These are phyloP conservation scores for Orbilia javanica DNA, from an alignment of 2,329 filamentous ascomycete genomes.

Conservation along the genomic window DNA sequence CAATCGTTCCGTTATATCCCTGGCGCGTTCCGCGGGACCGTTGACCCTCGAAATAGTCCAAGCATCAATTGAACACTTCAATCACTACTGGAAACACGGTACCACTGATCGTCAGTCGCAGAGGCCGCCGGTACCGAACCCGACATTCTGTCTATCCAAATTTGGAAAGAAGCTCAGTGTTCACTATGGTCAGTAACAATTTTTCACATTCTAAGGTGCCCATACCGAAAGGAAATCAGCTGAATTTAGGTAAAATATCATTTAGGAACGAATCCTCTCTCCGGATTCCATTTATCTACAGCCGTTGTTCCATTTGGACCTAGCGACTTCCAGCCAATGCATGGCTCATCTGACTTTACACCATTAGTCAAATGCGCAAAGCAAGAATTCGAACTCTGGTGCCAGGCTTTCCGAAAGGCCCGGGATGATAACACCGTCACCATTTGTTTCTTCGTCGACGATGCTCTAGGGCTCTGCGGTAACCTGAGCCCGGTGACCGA, in stretches of 20 bases:
- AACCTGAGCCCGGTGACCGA: background rate
- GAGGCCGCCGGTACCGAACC: background rate
- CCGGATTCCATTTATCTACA: slow-evolving; percentile 72
- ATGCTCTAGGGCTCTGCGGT: slow-evolving; percentile 35
- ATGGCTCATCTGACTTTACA: background rate
- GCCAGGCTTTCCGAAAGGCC: background rate
- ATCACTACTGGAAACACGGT: slow-evolving; percentile 29
- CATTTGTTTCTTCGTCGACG: slow-evolving; percentile 44
- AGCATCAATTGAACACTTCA: background rate
- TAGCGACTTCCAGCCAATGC: background rate
- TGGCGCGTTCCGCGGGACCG: slow-evolving; percentile 23
- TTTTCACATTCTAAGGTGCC: background rate
- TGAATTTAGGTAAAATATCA: background rate
- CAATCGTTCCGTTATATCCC: background rate
- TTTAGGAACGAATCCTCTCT: slow-evolving; percentile 68
- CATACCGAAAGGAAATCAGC: background rate
- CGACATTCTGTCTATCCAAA: slow-evolving; percentile 32
- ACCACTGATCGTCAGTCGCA: background rate
- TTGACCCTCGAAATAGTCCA: background rate
- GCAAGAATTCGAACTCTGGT: slow-evolving; percentile 37
- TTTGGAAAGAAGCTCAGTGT: slow-evolving; percentile 33
- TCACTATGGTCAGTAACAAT: slow-evolving; percentile 43
- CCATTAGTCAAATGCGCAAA: slow-evolving; percentile 9
- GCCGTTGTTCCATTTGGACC: slow-evolving; percentile 64
- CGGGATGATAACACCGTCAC: background rate